Evolutionary conservation across 2,329 filamentous ascomycete species (phyloP).

Genomic region (Calonectria pauciramosa): DNA sequence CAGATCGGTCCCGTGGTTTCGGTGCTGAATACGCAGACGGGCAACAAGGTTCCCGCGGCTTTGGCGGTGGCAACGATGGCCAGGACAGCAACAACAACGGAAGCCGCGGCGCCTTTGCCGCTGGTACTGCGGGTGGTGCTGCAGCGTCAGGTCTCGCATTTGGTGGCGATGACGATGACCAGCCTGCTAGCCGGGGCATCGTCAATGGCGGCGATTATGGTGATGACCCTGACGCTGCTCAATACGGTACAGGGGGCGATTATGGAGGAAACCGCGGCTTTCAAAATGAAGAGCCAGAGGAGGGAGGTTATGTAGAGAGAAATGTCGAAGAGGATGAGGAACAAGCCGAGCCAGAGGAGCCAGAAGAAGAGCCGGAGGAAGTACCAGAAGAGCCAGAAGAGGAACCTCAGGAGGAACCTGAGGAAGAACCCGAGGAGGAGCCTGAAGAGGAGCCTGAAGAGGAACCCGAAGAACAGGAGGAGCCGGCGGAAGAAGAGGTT

Average conservation of each 20-base stretch:
- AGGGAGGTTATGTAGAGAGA: neutral
- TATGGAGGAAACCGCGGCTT: neutral
- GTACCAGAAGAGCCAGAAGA: neutral
- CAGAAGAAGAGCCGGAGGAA: constrained; percentile 2
- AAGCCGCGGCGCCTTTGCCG: neutral
- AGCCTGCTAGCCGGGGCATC: constrained; percentile 2
- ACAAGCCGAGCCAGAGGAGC: constrained; percentile 2
- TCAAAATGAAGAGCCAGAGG: neutral
- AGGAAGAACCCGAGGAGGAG: neutral
- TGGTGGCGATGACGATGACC: neutral
- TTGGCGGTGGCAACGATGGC: neutral
- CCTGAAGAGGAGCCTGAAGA: neutral
- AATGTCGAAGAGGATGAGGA: neutral
- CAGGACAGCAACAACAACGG: neutral
- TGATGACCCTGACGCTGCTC: neutral
- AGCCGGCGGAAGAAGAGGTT: neutral
- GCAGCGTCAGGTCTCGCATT: neutral
- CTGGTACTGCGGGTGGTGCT: neutral
- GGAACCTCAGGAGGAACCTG: constrained; percentile 44
- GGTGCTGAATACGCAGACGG: neutral
- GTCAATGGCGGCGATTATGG: neutral
- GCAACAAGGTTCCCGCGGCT: constrained; percentile 3
- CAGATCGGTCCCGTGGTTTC: neutral
- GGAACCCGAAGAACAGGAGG: neutral
- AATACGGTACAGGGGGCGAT: neutral